Conservation (phyloP, 768 basidiomycete genomes). For the Kondoa subrosea region DNA sequence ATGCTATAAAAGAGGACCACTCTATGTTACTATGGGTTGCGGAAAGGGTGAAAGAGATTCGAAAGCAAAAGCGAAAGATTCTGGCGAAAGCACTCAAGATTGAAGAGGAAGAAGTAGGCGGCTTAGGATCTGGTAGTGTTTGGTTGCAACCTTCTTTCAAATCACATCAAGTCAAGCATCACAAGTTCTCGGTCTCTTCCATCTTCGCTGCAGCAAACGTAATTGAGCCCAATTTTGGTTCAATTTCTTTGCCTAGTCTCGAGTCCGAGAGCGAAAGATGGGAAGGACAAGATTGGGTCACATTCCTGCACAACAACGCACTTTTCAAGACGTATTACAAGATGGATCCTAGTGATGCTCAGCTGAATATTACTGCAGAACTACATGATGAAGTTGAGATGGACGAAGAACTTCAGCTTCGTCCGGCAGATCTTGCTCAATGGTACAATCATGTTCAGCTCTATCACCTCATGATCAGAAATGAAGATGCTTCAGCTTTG, state of each 20-base stretch:
- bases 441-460: constrained; percentile 26
- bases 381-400: constrained; percentile 22
- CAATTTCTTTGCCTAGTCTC: background rate
- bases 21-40: constrained; percentile 27
- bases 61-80: constrained; percentile 9
- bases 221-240: background rate
- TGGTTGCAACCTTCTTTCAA: constrained; percentile 11
- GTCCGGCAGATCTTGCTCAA: constrained; percentile 24
- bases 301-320: constrained; percentile 22
- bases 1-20: constrained; percentile 22
- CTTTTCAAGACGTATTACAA: constrained; percentile 12
- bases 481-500: constrained; percentile 21
- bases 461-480: constrained; percentile 23
- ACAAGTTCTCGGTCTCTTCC: background rate
- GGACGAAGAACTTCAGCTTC: constrained; percentile 20
- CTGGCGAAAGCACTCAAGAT: constrained; percentile 8
- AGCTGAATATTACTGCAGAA: background rate
- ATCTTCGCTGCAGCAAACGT: background rate
- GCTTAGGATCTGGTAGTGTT: constrained; percentile 11
- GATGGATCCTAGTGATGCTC: constrained; percentile 13
- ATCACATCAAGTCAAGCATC: background rate
- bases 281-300: constrained; percentile 22
- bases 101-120: constrained; percentile 10
- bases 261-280: background rate
- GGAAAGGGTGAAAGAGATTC: constrained; percentile 25